Percentiles rank a stretch among this genome's conserved stretches.
phyloP scores from a whole-genome alignment of 345 rosid species.

The Erysimum cheiranthoides region DNA sequence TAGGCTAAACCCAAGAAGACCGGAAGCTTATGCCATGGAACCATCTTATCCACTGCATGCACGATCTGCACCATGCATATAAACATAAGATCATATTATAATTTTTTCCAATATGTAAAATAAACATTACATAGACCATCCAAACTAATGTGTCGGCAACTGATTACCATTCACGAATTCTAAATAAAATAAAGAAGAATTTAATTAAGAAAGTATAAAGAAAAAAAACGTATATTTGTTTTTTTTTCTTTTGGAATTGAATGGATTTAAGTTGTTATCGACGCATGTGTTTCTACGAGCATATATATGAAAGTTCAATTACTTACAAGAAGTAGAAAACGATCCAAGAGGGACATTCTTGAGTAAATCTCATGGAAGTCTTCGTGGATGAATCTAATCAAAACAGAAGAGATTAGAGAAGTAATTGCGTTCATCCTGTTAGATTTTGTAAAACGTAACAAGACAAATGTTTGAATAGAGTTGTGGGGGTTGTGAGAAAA shows the following conservation, averaged over 20 bases:
- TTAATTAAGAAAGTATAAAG: no score
- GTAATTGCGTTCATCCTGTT: conserved; percentile 23
- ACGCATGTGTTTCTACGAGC: neutral
- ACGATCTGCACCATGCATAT: conserved; percentile 48
- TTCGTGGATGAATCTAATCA: conserved; percentile 44
- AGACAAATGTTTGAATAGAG: neutral
- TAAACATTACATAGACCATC: neutral
- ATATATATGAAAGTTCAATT: neutral
- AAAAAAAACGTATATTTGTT: no score
- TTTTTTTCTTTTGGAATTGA: no score
- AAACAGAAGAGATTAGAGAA: conserved; percentile 17
- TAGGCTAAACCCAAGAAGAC: conserved; percentile 56
- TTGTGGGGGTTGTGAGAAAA: conserved; percentile 12
- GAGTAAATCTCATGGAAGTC: conserved; percentile 52
- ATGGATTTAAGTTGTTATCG: no score
- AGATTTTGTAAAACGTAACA: neutral
- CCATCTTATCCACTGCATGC: conserved; percentile 52
- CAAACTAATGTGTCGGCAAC: no score
- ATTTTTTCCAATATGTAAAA: neutral
- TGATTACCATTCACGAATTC: no score
- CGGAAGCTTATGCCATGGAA: conserved; percentile 59
- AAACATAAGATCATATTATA: neutral
- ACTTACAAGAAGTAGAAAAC: conserved; percentile 55
- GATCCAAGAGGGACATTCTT: conserved; percentile 52
- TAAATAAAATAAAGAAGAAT: no score